A percentile compares a stretch with the other conserved stretches of the same genome.
These are phyloP conservation scores for Kluyveromyces dobzhanskii DNA, from an alignment of 805 yeast genomes.

Conservation along the genomic window DNA sequence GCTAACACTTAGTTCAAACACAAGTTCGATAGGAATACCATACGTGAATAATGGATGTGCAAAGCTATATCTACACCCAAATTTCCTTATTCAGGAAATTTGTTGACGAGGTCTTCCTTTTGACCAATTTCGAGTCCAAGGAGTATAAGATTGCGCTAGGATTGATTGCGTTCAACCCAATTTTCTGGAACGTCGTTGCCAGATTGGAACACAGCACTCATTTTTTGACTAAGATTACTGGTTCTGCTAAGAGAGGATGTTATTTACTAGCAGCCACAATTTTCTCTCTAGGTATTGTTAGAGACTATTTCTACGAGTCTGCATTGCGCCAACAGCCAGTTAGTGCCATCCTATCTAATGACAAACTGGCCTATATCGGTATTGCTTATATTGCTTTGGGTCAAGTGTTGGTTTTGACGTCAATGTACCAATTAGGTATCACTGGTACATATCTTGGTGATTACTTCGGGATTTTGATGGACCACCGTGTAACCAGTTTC, in stretches of 20 bases:
- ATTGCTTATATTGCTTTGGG: slow-evolving; percentile 53
- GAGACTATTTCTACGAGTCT: slow-evolving; percentile 67
- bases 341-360: slow-evolving; percentile 42
- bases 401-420: slow-evolving; percentile 67
- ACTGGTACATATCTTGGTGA: slow-evolving; percentile 97
- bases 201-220: slow-evolving; percentile 76
- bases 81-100: background rate
- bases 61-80: background rate
- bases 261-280: slow-evolving; percentile 76
- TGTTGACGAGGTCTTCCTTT: background rate
- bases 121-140: slow-evolving; percentile 15
- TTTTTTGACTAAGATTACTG: slow-evolving; percentile 63
- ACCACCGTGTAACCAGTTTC: slow-evolving; percentile 79
- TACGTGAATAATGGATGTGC: background rate
- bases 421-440: slow-evolving; percentile 89
- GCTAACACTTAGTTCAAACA: too few relatives aligned
- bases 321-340: slow-evolving; percentile 70
- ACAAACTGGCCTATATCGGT: slow-evolving; percentile 43
- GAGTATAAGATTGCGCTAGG: slow-evolving; percentile 40
- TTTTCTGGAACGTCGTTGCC: slow-evolving; percentile 92
- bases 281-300: slow-evolving; percentile 72
- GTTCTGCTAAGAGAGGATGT: slow-evolving; percentile 70
- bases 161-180: slow-evolving; percentile 82
- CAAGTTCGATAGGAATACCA: too few relatives aligned
- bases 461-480: slow-evolving; percentile 93